Base-by-base conservation (phyloP, 78 protist species). In the Emiliania huxleyi region DNA sequence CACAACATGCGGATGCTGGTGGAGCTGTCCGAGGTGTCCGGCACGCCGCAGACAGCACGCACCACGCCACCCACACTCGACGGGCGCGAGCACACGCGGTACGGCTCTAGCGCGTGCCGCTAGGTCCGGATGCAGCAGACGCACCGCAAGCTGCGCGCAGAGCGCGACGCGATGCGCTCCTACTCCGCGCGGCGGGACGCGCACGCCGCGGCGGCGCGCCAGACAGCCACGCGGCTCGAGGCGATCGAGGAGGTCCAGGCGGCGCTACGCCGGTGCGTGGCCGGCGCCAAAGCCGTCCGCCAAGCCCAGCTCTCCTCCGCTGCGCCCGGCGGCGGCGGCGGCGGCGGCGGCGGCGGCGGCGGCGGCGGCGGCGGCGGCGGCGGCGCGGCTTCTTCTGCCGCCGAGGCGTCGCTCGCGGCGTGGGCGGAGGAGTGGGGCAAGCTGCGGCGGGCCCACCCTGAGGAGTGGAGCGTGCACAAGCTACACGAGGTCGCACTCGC, bases 1-100 rank as follows among this genome's bases (percentile, higher is more conserved):
- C 89, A 83, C 89, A 83, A 83, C 40, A 25, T 83, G 49, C 89
- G 89, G 37, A 43, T 83, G 89, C 89, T 83, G 18, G 69, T 45
- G 25, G 42, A 33, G 26, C 2, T 83, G 15, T 56, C 89, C 15
- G 89, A 77, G 87, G 45, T 23, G 45, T 46, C 5, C 49, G 38
- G n/a, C n/a, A n/a, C n/a, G n/a, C n/a, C n/a, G n/a, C n/a, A n/a
- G n/a, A n/a, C n/a, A n/a, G n/a, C n/a, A n/a, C n/a, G n/a, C n/a
- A n/a, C n/a, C n/a, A n/a, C n/a, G n/a, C n/a, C n/a, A n/a, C n/a
- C n/a, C n/a, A n/a, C n/a, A n/a, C n/a, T n/a, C n/a, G n/a, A n/a
- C n/a, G n/a, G n/a, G n/a, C n/a, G n/a, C n/a, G n/a, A n/a, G n/a
- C n/a, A n/a, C n/a, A n/a, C n/a, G n/a, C n/a, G n/a, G n/a, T n/a